Evolutionary conservation across 2,329 filamentous ascomycete species (phyloP), one percentile per base, ranked within the genome.

Genomic region (Colletotrichum paranaense): DNA sequence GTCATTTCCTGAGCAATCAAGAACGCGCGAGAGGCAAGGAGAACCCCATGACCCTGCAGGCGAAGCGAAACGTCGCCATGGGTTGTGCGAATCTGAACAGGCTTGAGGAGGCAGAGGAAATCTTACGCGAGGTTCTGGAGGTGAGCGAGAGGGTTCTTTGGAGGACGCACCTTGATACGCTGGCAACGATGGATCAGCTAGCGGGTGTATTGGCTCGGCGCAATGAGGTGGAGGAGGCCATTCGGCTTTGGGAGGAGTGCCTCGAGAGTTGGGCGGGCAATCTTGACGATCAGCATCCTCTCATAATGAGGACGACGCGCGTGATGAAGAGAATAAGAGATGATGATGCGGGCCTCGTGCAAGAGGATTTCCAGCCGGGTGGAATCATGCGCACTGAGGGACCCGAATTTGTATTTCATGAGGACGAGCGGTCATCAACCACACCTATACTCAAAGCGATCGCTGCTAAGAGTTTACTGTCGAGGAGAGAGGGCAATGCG

Each of bases 31-130:
- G 66, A 4, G 66, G 58, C 3, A 52, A 59, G 3, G 56, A 65
- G 19, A 56, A 74, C 28, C 49, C 58, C 0, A 72, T 52, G 1
- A 62, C 68, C 8, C 59, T 73, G 53, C 26, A 64, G 4, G 58
- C 67, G 32, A 65, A 60, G 56, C 42, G 62, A 12, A 30, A 74
- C 9, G 58, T 73, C 14, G 70, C 66, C 0, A 19, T 46, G 4
- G 70, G 63, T 0, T 65, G 42, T 30, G 56, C 55, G n/a, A 70
- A 82, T 68, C 76, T 83, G 5, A 79, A 79, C 56, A 80, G 80
- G 0, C 82, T 84, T 26, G 77, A 73, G 19, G 80, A 83, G 52
- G 83, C 81, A 0, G 77, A 79, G 32, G 26, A 53, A 22, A 77
- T 82, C 74, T 75, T 82, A 1, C 76, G 76, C 0, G 77, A 80